Conservation (phyloP, 192 early-diverging fungal species). For the Spizellomyces punctatus region DNA sequence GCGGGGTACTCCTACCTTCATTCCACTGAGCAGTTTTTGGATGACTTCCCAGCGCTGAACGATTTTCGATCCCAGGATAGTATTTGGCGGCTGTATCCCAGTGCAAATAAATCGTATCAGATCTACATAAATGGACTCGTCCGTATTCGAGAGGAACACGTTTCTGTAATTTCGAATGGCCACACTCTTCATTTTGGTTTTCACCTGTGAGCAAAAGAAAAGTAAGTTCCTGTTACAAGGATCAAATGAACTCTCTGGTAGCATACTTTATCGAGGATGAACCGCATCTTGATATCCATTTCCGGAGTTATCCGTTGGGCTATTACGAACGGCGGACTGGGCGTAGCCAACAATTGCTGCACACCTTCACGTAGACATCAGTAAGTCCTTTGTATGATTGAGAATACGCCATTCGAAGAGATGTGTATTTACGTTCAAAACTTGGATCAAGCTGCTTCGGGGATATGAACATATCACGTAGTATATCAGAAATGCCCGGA, state of each 20-base stretch:
- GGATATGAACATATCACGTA: constrained; percentile 3
- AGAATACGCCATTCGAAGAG: neutral
- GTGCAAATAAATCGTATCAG: constrained; percentile 23
- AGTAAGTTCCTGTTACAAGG: neutral
- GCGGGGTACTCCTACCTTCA: neutral
- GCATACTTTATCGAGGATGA: constrained; percentile 21
- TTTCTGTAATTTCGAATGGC: constrained; percentile 2
- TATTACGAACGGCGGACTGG: constrained; percentile 6
- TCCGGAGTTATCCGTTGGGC: constrained; percentile 20
- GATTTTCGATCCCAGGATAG: constrained; percentile 19
- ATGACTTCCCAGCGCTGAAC: constrained; percentile 23
- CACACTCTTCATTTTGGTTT: neutral
- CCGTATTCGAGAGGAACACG: neutral
- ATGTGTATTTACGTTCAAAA: constrained; percentile 6
- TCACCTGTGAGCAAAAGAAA: neutral
- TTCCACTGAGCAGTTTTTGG: neutral
- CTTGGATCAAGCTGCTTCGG: constrained; percentile 10
- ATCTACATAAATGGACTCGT: constrained; percentile 14
- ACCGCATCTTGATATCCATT: constrained; percentile 28
- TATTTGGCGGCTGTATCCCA: constrained; percentile 20
- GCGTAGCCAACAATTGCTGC: constrained; percentile 14
- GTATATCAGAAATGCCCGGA: constrained; percentile 10
- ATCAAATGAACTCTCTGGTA: neutral
- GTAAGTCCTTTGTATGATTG: neutral
- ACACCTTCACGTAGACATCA: neutral